Percentiles rank a stretch among this genome's conserved stretches.
Evolutionary conservation across 73 alveolate genomes (phyloP).

Genomic region (Tetrahymena thermophila): DNA sequence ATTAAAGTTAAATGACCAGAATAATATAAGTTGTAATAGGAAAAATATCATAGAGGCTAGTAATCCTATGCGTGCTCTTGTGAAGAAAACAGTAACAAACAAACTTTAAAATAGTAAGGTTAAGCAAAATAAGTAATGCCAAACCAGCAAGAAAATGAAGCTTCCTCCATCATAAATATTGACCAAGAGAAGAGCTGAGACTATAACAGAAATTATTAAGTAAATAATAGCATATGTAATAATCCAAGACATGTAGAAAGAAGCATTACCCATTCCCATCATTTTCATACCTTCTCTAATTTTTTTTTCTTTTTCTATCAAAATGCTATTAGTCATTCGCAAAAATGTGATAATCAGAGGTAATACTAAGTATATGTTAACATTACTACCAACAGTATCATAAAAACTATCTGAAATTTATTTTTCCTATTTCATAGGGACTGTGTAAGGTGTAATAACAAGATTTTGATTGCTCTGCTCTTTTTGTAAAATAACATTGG

Average conservation of each 20-base stretch:
- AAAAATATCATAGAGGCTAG: constrained; percentile 8
- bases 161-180: not conserved
- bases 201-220: constrained; percentile 30
- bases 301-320: constrained; percentile 86
- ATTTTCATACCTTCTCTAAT: constrained; percentile 95
- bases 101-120: not conserved
- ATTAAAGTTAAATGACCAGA: not conserved
- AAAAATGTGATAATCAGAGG: constrained; percentile 74
- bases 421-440: not conserved
- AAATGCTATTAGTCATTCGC: constrained; percentile 60
- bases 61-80: constrained; percentile 2
- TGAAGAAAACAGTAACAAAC: constrained; percentile 12
- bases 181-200: constrained; percentile 31
- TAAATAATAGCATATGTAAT: constrained; percentile 53
- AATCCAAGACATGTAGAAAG: constrained; percentile 81
- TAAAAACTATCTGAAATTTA: not conserved
- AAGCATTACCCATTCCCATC: constrained; percentile 88
- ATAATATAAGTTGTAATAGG: not conserved
- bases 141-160: not conserved
- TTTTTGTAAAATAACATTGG: not conserved
- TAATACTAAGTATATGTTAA: not conserved
- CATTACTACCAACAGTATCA: not conserved
- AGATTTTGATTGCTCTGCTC: not conserved
- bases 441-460: not conserved
- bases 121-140: constrained; percentile 5